Base-by-base conservation (phyloP, 495 filamentous ascomycete genomes). In the Aspergillus cristatus region DNA sequence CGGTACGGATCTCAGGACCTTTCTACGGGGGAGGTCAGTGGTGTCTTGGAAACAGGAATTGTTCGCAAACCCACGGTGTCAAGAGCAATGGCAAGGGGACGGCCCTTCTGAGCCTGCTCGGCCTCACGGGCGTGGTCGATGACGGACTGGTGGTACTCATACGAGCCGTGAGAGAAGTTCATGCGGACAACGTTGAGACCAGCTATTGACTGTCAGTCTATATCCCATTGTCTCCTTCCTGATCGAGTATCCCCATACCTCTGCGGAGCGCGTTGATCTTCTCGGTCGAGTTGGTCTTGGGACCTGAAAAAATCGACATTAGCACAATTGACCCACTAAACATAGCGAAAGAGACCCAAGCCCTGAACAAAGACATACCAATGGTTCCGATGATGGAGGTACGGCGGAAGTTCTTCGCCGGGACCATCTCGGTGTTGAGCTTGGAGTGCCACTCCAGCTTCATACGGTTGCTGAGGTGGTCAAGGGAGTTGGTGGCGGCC, bases 351-450 rank as follows among this genome's bases (percentile, higher is more conserved):
- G 10, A n/a, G n/a, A n/a, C n/a, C n/a, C n/a, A n/a, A n/a, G n/a
- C n/a, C n/a, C n/a, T n/a, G n/a, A n/a, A n/a, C n/a, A n/a, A n/a
- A 24, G 10, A 55, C 63, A 55, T 71, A 84, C 91, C 91, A 64
- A 98, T 98, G 57, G 91, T 98, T 66, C 91, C 84, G 62, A 98
- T 95, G 73, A 98, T 98, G 45, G 90, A 94, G 37, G 93, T 94
- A 42, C 93, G 84, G 46, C 91, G 85, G 59, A 89, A 90, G 70
- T 86, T 86, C 68, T 82, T 82, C 32, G 74, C 68, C 20, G 90
- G 87, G 34, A 78, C 70, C 65, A 80, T 82, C 49, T 87, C 79
- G 38, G 86, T 89, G 67, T 78, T 76, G 39, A 84, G 72, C 65
- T 81, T 73, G 53, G 86, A 78, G 47, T 94, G 79, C 91, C 91